Percentiles rank a stretch among this genome's conserved stretches.
These are phyloP conservation scores for Aurinia saxatilis DNA, from an alignment of 345 rosid genomes.

Conservation along the genomic window DNA sequence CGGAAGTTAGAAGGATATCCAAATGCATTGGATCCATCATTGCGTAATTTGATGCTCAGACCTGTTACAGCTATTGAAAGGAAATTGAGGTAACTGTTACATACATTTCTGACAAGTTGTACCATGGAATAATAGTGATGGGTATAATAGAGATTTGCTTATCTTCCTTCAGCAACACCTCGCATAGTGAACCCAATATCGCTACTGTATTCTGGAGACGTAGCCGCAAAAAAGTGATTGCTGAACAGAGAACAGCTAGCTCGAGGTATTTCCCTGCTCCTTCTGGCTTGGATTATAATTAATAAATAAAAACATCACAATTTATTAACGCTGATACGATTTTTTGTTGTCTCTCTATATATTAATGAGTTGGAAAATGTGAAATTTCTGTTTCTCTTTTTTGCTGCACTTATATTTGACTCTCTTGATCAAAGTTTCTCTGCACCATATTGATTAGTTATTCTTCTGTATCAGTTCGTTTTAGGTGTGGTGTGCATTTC, in stretches of 20 bases:
- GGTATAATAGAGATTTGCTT: constrained; percentile 6
- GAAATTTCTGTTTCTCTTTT: not conserved
- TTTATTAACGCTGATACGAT: not conserved
- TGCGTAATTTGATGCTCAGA: constrained; percentile 60
- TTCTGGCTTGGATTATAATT: constrained; percentile 12
- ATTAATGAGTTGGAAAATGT: not conserved
- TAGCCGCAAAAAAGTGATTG: constrained; percentile 87
- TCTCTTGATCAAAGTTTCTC: not conserved
- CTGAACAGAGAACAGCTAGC: constrained; percentile 95
- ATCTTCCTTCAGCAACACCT: constrained; percentile 39
- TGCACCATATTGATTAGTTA: not conserved
- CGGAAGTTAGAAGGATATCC: constrained; percentile 62
- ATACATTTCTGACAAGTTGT: constrained; percentile 4
- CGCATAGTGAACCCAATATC: constrained; percentile 90
- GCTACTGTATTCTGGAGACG: constrained; percentile 84
- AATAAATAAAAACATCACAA: not conserved
- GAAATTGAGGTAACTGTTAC: constrained; percentile 50
- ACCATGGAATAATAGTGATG: not conserved
- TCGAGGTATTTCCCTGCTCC: constrained; percentile 59
- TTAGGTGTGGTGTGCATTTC: not conserved
- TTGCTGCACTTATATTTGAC: not conserved
- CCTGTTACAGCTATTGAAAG: constrained; percentile 48
- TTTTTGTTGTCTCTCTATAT: not conserved
- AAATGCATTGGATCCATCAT: constrained; percentile 51
- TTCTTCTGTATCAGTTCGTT: not conserved